Evolutionary conservation across 1,139 yeast genomes (phyloP), one percentile per base, ranked within the genome.

Genomic region (Magnusiomyces tetraspermus): DNA sequence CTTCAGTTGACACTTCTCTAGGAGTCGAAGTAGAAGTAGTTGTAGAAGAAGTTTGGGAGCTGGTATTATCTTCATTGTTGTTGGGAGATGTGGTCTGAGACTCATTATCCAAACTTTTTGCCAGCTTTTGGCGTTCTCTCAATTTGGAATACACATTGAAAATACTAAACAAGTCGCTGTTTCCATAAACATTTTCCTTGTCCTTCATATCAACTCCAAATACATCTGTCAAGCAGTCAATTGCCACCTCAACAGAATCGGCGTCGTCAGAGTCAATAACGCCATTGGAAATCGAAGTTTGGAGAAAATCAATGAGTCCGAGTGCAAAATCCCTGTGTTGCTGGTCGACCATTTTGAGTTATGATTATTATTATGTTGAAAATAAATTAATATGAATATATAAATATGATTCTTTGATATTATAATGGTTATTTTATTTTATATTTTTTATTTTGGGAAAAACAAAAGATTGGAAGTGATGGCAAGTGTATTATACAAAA

Each of bases 241-340:
- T 79, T 59, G 97, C 97, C 51, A 92, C 95, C 60, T 90, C 97
- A 64, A 92, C 76, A n/a, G 97, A 87, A 61, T 92, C 98, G 55
- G 77, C 77, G 64, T 83, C 87, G 61, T 90, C 97, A 59, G 83
- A 85, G 42, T 83, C 72, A 51, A 90, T 78, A 49, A 79, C 76
- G 52, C 87, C 86, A 59, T 78, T 76, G 46, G 76, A 66, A 36
- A 85, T 79, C 8, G 88, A 73, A 24, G 73, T 65, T 62, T 79
- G 77, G 61, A 92, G 77, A 67, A 83, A 90, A 59, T 81, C 79
- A 51, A 89, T 81, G 58, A 92, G 81, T 52, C 87, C 80, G 53
- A 82, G 74, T 1, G 95, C 94, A 53, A 86, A 76, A 59, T 85
- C 86, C n/a, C n/a, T n/a, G n/a, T n/a, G n/a, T n/a, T n/a, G n/a